Percentiles rank a stretch among this genome's conserved stretches.
phyloP scores from a whole-genome alignment of 176 grass and related monocot species.

The Canna indica region DNA sequence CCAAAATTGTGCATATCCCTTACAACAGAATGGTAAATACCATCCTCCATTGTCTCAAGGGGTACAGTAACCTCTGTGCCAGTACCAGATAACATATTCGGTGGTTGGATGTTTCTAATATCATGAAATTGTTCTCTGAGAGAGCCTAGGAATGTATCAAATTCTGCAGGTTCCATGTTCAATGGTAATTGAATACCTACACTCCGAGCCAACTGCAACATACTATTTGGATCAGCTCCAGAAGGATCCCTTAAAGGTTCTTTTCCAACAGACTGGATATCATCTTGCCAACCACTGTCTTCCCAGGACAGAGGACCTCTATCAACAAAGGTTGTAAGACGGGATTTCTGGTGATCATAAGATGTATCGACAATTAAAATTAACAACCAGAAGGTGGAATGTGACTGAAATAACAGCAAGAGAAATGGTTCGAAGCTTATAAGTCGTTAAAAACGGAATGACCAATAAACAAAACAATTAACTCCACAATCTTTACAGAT shows the following conservation, averaged over 20 bases:
- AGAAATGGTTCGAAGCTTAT: background rate
- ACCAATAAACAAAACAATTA: background rate
- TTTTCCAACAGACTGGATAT: conserved; percentile 26
- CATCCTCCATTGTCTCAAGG: conserved; percentile 56
- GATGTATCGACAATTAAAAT: conserved; percentile 17
- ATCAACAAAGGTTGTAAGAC: conserved; percentile 83
- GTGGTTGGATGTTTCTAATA: conserved; percentile 43
- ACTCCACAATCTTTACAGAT: background rate
- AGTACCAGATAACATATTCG: conserved; percentile 22
- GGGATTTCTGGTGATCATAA: conserved; percentile 68
- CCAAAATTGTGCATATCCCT: conserved; percentile 28
- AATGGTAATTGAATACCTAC: conserved; percentile 36
- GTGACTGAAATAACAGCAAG: background rate
- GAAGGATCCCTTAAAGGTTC: conserved; percentile 30
- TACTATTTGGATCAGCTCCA: conserved; percentile 30
- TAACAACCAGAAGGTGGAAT: conserved; percentile 17
- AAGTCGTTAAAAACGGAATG: background rate
- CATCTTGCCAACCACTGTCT: conserved; percentile 7
- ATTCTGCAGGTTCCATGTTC: conserved; percentile 50
- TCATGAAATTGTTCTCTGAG: conserved; percentile 50
- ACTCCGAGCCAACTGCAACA: conserved; percentile 29
- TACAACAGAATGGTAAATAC: conserved; percentile 42
- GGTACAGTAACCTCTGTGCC: conserved; percentile 27
- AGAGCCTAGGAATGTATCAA: conserved; percentile 43
- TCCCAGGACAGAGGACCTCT: conserved; percentile 85